phyloP scores from a whole-genome alignment of 2,329 filamentous ascomycete species.

The Xylariaceae sp. region DNA sequence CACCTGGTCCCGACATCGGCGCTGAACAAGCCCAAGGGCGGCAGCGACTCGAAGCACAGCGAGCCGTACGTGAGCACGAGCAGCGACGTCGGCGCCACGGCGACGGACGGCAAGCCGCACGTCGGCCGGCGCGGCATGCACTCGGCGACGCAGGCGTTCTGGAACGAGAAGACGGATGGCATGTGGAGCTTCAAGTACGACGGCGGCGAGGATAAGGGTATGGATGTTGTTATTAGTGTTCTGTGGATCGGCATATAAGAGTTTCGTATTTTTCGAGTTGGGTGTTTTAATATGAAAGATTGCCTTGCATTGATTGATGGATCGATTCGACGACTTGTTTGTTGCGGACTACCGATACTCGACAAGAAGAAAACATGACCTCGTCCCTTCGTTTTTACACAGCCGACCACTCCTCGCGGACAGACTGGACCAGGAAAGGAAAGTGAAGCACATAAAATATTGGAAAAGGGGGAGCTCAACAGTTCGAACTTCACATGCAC shows the following conservation, averaged over 20 bases:
- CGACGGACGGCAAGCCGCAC: conserved; percentile 60
- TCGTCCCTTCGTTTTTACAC: too few species aligned
- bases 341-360: too few species aligned
- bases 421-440: too few species aligned
- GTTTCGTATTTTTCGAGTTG: too few species aligned
- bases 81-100: conserved; percentile 41
- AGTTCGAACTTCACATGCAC: too few species aligned
- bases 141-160: conserved; percentile 77
- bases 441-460: too few species aligned
- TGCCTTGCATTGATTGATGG: too few species aligned
- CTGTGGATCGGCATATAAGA: conserved; percentile 70
- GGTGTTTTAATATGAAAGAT: too few species aligned
- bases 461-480: too few species aligned
- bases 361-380: too few species aligned
- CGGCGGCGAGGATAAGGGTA: conserved; percentile 57
- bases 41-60: conserved; percentile 44
- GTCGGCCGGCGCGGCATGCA: conserved; percentile 87
- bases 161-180: conserved; percentile 85
- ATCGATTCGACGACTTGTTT: too few species aligned
- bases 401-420: too few species aligned
- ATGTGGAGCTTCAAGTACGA: conserved; percentile 90
- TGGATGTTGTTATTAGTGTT: conserved; percentile 66
- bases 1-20: conserved; percentile 68
- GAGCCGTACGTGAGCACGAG: conserved; percentile 53
- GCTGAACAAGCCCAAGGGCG: conserved; percentile 53